These are phyloP conservation scores for Pseudopyrenochaeta lycopersici DNA, from an alignment of 2,329 filamentous ascomycete species.

Conservation along the genomic window DNA sequence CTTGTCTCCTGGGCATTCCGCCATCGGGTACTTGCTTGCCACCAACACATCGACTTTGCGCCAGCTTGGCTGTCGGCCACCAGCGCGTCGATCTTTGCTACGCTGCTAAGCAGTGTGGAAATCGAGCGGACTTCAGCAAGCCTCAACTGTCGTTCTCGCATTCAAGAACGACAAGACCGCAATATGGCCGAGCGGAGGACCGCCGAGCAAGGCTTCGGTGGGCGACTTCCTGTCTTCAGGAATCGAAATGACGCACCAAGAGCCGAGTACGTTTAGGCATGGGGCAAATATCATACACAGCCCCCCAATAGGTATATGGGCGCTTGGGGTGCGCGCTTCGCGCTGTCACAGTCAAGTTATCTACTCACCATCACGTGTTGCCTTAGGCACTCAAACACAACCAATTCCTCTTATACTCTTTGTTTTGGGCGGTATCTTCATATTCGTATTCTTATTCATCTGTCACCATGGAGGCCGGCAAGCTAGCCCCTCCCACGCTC, in stretches of 20 bases:
- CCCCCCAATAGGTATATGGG: conserved; percentile 23
- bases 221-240: conserved; percentile 11
- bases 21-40: conserved; percentile 9
- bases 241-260: conserved; percentile 23
- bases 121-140: conserved; percentile 8
- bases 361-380: conserved; percentile 1
- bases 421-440: not conserved
- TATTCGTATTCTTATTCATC: not conserved
- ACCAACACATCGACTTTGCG: conserved; percentile 4
- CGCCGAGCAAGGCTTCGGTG: conserved; percentile 17
- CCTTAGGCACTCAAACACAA: not conserved
- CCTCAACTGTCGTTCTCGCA: not conserved
- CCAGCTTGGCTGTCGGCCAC: conserved; percentile 1
- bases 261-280: conserved; percentile 13
- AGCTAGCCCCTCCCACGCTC: conserved; percentile 35
- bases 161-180: conserved; percentile 3
- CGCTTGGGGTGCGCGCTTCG: conserved; percentile 8
- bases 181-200: not conserved
- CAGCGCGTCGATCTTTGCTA: conserved; percentile 2
- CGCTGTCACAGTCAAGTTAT: not conserved
- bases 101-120: not conserved
- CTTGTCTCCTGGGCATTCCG: conserved; percentile 13
- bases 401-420: not conserved
- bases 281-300: conserved; percentile 22
- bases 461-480: conserved; percentile 31